These are phyloP conservation scores for Trichophaea hybrida DNA, from an alignment of 2,329 filamentous ascomycete genomes.

Conservation along the genomic window DNA sequence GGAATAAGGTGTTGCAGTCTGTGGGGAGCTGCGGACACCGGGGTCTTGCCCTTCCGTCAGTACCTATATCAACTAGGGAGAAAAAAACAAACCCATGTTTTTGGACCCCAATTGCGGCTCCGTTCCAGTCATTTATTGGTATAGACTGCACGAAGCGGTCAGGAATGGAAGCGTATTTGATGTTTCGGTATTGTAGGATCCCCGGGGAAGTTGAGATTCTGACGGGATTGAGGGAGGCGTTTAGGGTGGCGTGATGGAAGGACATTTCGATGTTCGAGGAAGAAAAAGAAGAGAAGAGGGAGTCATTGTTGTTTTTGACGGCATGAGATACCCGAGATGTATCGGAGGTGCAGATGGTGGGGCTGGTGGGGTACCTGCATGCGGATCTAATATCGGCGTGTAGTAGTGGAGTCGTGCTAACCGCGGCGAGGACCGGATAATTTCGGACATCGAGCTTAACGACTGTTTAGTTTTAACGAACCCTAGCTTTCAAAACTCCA, in stretches of 20 bases:
- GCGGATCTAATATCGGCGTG: no score
- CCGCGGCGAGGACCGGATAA: no score
- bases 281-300: not conserved
- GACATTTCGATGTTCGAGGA: not conserved
- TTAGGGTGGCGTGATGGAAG: not conserved
- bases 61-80: not conserved
- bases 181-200: slow-evolving; percentile 4
- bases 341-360: not conserved
- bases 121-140: not conserved
- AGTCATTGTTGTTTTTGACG: not conserved
- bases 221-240: not conserved
- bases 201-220: not conserved
- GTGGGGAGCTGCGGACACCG: not conserved
- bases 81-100: not conserved
- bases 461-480: no score
- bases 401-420: no score
- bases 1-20: slow-evolving; percentile 1
- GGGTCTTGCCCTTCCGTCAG: not conserved
- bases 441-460: no score
- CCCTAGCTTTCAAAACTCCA: no score
- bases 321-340: not conserved
- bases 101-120: not conserved
- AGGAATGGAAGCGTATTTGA: slow-evolving; percentile 1
- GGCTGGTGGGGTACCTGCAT: not conserved
- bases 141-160: not conserved